Percentiles rank a stretch among this genome's conserved stretches.
Conservation (phyloP, 2,329 filamentous ascomycete species). For the Phialophora macrospora region DNA sequence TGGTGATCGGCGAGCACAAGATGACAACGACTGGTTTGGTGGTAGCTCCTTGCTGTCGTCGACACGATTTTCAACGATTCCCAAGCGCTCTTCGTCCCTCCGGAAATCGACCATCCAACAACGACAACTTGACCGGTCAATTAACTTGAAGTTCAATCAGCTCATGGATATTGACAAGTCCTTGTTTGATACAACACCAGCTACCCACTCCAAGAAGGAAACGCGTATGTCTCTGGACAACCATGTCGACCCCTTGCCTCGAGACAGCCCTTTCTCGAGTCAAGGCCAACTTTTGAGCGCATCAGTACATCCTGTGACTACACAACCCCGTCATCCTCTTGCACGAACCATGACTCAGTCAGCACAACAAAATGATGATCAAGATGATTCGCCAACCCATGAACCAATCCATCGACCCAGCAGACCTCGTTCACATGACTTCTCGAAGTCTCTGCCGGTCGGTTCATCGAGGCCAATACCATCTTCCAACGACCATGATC, state of each 20-base stretch:
- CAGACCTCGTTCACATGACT: constrained; percentile 39
- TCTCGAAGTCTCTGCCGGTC: constrained; percentile 73
- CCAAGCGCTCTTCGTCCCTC: constrained; percentile 75
- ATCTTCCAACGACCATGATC: constrained; percentile 36
- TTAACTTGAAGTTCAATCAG: constrained; percentile 43
- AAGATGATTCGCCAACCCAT: constrained; percentile 73
- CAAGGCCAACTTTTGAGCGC: constrained; percentile 59
- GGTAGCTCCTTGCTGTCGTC: constrained; percentile 42
- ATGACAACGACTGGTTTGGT: constrained; percentile 42
- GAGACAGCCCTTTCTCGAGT: constrained; percentile 68
- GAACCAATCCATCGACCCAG: constrained; percentile 62
- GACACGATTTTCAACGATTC: constrained; percentile 60
- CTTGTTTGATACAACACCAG: constrained; percentile 54
- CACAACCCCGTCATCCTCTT: constrained; percentile 70
- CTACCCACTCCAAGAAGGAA: constrained; percentile 62
- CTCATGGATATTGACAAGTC: constrained; percentile 53
- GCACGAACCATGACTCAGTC: constrained; percentile 87
- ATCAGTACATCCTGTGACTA: constrained; percentile 57
- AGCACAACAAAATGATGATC: constrained; percentile 77
- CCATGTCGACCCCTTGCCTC: constrained; percentile 68
- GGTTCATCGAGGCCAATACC: constrained; percentile 63
- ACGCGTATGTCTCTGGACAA: constrained; percentile 80
- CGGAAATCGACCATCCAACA: constrained; percentile 88
- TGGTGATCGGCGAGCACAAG: constrained; percentile 40
- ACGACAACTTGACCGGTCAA: constrained; percentile 69